phyloP scores from a whole-genome alignment of 441 rosid genomes.

The Geranium incanum region DNA sequence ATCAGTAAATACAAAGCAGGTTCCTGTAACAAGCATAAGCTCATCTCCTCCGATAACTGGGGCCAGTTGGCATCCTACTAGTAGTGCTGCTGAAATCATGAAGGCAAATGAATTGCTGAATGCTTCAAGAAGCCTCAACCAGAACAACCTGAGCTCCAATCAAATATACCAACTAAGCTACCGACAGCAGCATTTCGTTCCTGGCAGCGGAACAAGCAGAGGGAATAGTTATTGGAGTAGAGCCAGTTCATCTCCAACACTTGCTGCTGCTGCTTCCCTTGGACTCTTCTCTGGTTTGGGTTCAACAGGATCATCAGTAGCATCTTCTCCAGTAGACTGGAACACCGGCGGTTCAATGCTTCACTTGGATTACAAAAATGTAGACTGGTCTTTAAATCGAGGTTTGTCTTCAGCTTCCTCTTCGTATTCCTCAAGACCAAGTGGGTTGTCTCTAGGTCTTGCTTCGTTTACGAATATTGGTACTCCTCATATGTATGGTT shows the following conservation, averaged over 20 bases:
- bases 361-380: slow-evolving; percentile 53
- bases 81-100: slow-evolving; percentile 34
- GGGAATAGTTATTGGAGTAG: slow-evolving; percentile 56
- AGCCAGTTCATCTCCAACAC: slow-evolving; percentile 39
- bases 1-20: slow-evolving; percentile 44
- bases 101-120: slow-evolving; percentile 55
- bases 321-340: slow-evolving; percentile 79
- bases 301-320: slow-evolving; percentile 39
- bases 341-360: slow-evolving; percentile 49
- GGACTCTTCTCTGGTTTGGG: slow-evolving; percentile 70
- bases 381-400: slow-evolving; percentile 82
- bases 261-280: slow-evolving; percentile 72
- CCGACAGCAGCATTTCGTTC: slow-evolving; percentile 37
- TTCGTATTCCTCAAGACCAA: slow-evolving; percentile 25
- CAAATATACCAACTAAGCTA: slow-evolving; percentile 40
- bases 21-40: slow-evolving; percentile 40
- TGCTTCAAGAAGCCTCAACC: slow-evolving; percentile 38
- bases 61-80: slow-evolving; percentile 43
- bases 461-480: slow-evolving; percentile 34
- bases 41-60: slow-evolving; percentile 48
- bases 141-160: slow-evolving; percentile 36
- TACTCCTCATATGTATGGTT: slow-evolving; percentile 21
- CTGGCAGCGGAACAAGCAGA: slow-evolving; percentile 30
- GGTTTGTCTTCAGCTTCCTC: slow-evolving; percentile 28
- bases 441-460: slow-evolving; percentile 41